Conservation (phyloP, 192 early-diverging fungal species). For the Coemansia sp. region DNA sequence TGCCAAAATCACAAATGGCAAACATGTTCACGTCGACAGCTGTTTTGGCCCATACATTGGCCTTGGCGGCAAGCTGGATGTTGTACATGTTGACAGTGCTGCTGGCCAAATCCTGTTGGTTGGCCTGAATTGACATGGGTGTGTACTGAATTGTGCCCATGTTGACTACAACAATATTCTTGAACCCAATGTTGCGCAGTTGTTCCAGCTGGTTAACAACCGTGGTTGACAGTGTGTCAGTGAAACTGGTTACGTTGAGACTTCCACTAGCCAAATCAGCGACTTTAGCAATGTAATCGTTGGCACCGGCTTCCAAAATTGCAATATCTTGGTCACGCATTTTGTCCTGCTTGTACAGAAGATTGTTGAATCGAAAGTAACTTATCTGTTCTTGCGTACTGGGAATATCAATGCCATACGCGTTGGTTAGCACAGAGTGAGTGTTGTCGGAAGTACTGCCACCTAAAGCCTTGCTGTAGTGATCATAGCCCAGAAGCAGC, state of each 20-base stretch:
- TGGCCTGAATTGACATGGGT: conserved; percentile 8
- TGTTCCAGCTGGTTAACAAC: conserved; percentile 32
- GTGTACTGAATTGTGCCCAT: conserved; percentile 37
- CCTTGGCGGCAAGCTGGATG: conserved; percentile 11
- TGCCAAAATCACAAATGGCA: conserved; percentile 21
- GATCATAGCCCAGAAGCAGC: conserved; percentile 14
- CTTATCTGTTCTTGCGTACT: conserved; percentile 40
- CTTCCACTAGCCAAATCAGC: background rate
- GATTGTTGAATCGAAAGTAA: conserved; percentile 24
- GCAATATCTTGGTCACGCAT: conserved; percentile 24
- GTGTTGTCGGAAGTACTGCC: conserved; percentile 28
- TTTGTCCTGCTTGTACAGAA: conserved; percentile 8
- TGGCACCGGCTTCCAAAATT: conserved; percentile 29
- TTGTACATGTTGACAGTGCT: conserved; percentile 12
- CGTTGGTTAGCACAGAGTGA: conserved; percentile 11
- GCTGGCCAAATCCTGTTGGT: conserved; percentile 1
- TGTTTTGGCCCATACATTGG: conserved; percentile 18
- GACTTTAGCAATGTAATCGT: conserved; percentile 30
- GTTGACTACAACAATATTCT: conserved; percentile 31
- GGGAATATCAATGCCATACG: conserved; percentile 21
- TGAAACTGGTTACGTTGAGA: conserved; percentile 12
- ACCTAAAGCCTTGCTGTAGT: conserved; percentile 38
- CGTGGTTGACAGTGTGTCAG: conserved; percentile 10
- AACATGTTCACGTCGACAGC: conserved; percentile 4
- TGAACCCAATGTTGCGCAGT: conserved; percentile 28